Base-by-base conservation (phyloP, 768 basidiomycete genomes). In the Boletus rubescentipes region DNA sequence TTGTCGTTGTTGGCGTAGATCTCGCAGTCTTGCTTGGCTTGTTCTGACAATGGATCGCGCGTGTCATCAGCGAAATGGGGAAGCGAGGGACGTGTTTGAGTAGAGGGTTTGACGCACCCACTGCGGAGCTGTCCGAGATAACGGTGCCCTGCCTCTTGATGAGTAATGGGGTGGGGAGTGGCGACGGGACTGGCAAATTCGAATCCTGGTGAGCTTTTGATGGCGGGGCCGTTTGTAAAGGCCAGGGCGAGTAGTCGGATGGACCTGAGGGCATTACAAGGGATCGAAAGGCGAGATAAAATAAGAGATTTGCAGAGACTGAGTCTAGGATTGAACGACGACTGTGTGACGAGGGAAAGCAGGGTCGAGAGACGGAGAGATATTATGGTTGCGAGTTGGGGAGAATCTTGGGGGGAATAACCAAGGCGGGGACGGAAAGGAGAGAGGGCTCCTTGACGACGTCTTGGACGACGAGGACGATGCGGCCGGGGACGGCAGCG, bases 1-100 rank as follows among this genome's bases (percentile, higher is more conserved):
- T 91, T 75, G 44, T 81, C 70, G 73, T 94, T 94, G 57, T 83
- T 83, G 21, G 85, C 83, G 54, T 70, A 65, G 43, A 80, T 29
- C 65, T 86, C 62, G 63, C 89, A 91, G 52, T 75, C 44, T 7
- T 34, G 39, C 62, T 72, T 63, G 9, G 88, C 88, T 18, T 53
- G 49, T 1, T 44, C 69, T 77, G 44, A 42, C 16, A 23, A 42
- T 34, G 44, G 49, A 51, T 54, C 56, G 48, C 21, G 55, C 35
- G 31, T 21, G 43, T 31, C 16, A 47, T 58, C n/a, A 65, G 58
- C 16, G 43, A 43, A 26, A 51, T 47, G 49, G 3, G 44, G 26
- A 48, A 48, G 46, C 14, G 39, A 60, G 46, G 12, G 54, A 52
- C 50, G 50, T 38, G 36, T 41, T 49, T 49, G 37, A 42, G 18